Evolutionary conservation across 1,139 yeast species (phyloP).

Genomic region (Debaryomycetaceae sp.): DNA sequence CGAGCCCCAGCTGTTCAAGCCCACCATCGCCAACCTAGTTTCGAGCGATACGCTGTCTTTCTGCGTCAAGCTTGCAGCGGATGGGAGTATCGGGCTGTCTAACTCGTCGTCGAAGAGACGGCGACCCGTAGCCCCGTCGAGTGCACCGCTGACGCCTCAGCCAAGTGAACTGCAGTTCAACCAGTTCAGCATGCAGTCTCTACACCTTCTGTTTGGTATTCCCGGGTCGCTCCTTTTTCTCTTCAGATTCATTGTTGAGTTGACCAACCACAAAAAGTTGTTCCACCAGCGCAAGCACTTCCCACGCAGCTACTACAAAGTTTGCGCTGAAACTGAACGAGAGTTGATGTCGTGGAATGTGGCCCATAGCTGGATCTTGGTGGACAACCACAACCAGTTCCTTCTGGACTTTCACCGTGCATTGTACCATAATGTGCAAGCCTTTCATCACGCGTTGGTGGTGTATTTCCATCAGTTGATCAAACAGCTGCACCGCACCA

Average conservation of each 20-base stretch:
- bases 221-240: slow-evolving; percentile 42
- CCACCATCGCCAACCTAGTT: too few species aligned
- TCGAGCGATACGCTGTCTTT: too few species aligned
- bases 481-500: slow-evolving; percentile 29
- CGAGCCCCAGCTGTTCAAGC: slow-evolving; percentile 15
- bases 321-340: slow-evolving; percentile 54
- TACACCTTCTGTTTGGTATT: slow-evolving; percentile 45
- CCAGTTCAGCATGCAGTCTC: slow-evolving; percentile 15
- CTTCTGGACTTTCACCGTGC: slow-evolving; percentile 34
- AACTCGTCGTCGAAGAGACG: too few species aligned
- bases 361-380: slow-evolving; percentile 38
- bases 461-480: slow-evolving; percentile 45
- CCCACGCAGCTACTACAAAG: slow-evolving; percentile 52
- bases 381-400: slow-evolving; percentile 15
- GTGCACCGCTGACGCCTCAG: slow-evolving; percentile 1
- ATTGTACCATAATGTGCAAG: slow-evolving; percentile 30
- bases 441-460: slow-evolving; percentile 41
- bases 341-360: slow-evolving; percentile 41
- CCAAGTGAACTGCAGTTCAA: slow-evolving; percentile 6
- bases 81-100: too few species aligned
- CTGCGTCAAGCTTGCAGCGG: too few species aligned
- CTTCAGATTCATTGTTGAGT: slow-evolving; percentile 41
- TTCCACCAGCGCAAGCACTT: slow-evolving; percentile 39
- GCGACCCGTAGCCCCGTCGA: too few species aligned
- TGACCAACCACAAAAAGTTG: slow-evolving; percentile 51